Evolutionary conservation across 371 early-diverging fungal species (phyloP), one percentile per base, ranked within the genome.

Genomic region (Sanchytrium tribonematis): DNA sequence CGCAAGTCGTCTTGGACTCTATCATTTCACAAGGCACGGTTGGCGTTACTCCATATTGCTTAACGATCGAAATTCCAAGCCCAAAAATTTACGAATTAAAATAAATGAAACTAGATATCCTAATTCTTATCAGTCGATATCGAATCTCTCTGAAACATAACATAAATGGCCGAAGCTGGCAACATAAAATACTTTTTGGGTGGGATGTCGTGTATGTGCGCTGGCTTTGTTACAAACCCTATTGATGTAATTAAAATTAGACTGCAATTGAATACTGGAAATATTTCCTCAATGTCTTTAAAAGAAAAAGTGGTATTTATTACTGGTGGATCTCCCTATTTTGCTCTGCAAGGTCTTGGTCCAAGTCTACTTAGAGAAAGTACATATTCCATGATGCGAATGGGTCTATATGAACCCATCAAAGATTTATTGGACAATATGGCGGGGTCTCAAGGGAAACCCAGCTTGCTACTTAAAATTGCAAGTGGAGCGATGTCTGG

Each of bases 241-340:
- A 83, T 90, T 31, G 91, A 91, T 77, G 78, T 88, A 70, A 78
- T 88, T 68, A 90, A 91, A 75, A 88, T 91, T 30, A 82, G 90
- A 16, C 75, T 90, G 68, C 92, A 91, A 74, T 74, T 81, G 30
- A 90, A 85, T 27, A 76, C 78, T 1, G 80, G 82, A 32, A 82
- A 83, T 0, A 74, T 77, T 66, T 74, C 68, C 17, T 75, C 74
- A 30, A 78, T 72, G 29, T 48, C 48, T 48, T 5, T 48, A 48
- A 48, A 12, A 48, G 77, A 76, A 66, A 78, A 83, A 22, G 77
- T 77, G n/a, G 72, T 74, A 16, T 22, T 65, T 72, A 74, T 69
- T 69, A 81, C 69, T 74, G 73, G 77, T 29, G 48, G 48, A 48
- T 12, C 5, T 48, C 5, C 22, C 22, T 68, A 79, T 0, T 82